phyloP scores from a whole-genome alignment of 495 filamentous ascomycete genomes.

The Penicillium subrubescens region DNA sequence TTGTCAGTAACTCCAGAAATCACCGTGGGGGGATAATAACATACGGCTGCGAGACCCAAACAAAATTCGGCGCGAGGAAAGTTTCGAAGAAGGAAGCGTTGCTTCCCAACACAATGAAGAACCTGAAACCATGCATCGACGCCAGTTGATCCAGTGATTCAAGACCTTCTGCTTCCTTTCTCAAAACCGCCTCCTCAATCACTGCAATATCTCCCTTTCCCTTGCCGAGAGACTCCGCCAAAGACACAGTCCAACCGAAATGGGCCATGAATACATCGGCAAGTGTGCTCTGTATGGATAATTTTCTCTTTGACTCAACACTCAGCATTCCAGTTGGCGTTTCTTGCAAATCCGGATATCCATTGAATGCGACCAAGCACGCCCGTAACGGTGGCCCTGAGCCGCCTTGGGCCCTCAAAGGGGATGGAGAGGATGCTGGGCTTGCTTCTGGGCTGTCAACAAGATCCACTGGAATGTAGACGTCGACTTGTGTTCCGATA shows the following conservation, averaged over 20 bases:
- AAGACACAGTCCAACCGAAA: slow-evolving; percentile 32
- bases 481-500: slow-evolving; percentile 60
- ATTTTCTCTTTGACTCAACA: slow-evolving; percentile 36
- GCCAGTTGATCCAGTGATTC: slow-evolving; percentile 12
- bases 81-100: slow-evolving; percentile 15
- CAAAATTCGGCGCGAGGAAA: slow-evolving; percentile 17
- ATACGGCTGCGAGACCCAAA: slow-evolving; percentile 39
- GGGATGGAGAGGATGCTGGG: not conserved
- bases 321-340: slow-evolving; percentile 28
- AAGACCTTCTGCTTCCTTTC: slow-evolving; percentile 11
- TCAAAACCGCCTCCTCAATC: slow-evolving; percentile 32
- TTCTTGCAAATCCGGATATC: slow-evolving; percentile 30
- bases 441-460: slow-evolving; percentile 22
- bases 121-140: slow-evolving; percentile 17
- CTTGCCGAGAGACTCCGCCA: slow-evolving; percentile 31
- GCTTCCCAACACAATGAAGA: slow-evolving; percentile 34
- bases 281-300: slow-evolving; percentile 35
- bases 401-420: not conserved
- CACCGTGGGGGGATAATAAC: not conserved
- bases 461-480: slow-evolving; percentile 50
- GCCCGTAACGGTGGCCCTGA: slow-evolving; percentile 10
- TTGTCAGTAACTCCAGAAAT: slow-evolving; percentile 16
- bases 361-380: slow-evolving; percentile 37
- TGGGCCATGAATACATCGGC: slow-evolving; percentile 34
- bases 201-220: slow-evolving; percentile 33